Evolutionary conservation across 116 monocot genomes (phyloP), one percentile per base, ranked within the genome.

Genomic region (Iris pallida): DNA sequence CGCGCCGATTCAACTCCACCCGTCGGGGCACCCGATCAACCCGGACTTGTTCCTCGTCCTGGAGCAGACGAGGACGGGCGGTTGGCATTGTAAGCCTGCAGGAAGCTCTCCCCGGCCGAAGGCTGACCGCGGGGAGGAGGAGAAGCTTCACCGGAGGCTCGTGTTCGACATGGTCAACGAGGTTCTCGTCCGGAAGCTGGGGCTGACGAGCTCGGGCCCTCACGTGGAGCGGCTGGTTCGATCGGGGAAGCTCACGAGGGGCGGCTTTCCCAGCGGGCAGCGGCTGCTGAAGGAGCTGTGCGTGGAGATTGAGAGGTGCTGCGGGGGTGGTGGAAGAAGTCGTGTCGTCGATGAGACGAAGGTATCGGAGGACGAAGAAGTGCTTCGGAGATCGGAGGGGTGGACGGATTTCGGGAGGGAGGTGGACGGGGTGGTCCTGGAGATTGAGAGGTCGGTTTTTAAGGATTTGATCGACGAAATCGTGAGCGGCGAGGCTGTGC

Each of bases 391-490:
- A 10, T 72, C 71, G 15, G 41, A 80, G 16, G 79, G 71, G 4
- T 91, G 91, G 91, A 64, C 61, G 8, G 75, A 63, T 58, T 70
- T 66, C 41, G 64, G 76, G 9, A 73, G 17, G 53, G 95, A 88
- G 54, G 3, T 78, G 0, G 56, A 81, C 0, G 68, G 65, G 6
- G 16, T 91, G 16, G 86, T 82, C 5, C 65, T 88, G 63, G 91
- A 88, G 44, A 72, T 95, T 4, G 95, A 95, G 65, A 86, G 91
- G 42, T 77, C 57, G 19, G 83, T 95, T 70, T 91, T 95, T 69
- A 88, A 91, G 80, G 86, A 86, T 59, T 64, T 95, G 19, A 78
- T 95, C 2, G 86, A 78, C 45, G 91, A 95, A 53, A 66, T 95
- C 16, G 57, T 91, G 16, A 49, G 20, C 46, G 73, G 76, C 10